Percentiles rank a stretch among this genome's conserved stretches.
Conservation (phyloP, 345 rosid genomes). For the Acer campestre region DNA sequence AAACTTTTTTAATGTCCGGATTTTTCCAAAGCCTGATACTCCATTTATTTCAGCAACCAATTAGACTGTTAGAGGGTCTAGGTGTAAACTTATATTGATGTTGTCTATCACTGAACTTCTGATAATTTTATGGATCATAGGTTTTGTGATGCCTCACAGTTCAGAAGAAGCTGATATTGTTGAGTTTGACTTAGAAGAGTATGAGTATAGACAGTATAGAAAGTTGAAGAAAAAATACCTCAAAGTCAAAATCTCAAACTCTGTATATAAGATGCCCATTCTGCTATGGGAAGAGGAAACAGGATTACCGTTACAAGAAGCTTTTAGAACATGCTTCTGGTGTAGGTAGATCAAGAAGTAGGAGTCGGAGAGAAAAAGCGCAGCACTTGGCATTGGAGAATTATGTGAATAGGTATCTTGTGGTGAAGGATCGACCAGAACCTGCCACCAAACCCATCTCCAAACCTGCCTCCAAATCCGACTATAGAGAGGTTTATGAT, state of each 20-base stretch:
- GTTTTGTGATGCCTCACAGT: conserved; percentile 23
- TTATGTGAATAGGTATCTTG: conserved; percentile 28
- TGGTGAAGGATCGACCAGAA: conserved; percentile 7
- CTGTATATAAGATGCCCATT: conserved; percentile 41
- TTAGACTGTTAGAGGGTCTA: neutral
- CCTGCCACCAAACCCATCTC: neutral
- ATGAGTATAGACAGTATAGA: conserved; percentile 31
- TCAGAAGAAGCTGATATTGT: conserved; percentile 4
- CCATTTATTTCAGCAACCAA: neutral
- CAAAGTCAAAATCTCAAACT: conserved; percentile 22
- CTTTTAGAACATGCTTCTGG: conserved; percentile 38
- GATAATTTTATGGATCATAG: conserved; percentile 8
- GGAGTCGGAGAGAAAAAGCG: conserved; percentile 33
- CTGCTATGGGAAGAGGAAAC: conserved; percentile 25
- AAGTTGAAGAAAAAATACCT: conserved; percentile 29
- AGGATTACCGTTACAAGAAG: conserved; percentile 28
- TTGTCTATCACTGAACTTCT: neutral
- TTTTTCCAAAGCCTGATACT: neutral
- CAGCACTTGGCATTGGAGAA: conserved; percentile 42
- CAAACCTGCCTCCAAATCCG: neutral
- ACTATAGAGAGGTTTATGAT: conserved; percentile 9
- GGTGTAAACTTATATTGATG: neutral
- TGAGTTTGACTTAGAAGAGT: conserved; percentile 29
- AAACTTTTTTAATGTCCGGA: neutral
- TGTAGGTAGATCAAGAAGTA: conserved; percentile 21